Evolutionary conservation across 2,329 filamentous ascomycete species (phyloP), one percentile per base, ranked within the genome.

Genomic region (Penicillium sp.): DNA sequence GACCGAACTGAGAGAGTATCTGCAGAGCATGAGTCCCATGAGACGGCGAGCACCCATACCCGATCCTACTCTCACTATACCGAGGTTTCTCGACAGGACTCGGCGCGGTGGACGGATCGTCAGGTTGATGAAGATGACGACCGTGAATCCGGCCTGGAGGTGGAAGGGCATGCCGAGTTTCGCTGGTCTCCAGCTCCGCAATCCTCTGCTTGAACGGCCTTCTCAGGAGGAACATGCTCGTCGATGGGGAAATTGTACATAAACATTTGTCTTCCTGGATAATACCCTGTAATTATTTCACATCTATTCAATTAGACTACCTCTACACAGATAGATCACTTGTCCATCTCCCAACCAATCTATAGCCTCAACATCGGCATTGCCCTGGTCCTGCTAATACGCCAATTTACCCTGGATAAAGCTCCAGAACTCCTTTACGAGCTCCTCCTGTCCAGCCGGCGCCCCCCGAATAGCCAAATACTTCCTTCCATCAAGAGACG

Each of bases 71-170:
- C 56, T 13, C 50, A 60, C n/a, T 51, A 56, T 35, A 55, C 60
- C 2, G 62, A 58, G 10, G 61, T 72, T 27, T 60, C 70, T 24
- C 66, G 70, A 27, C 66, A 69, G 49, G 87, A 89, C 65, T 87
- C 85, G 3, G 78, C 83, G 55, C 82, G 81, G 4, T 90, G 88
- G 88, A 89, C 85, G 70, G 87, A 90, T 50, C 78, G 82, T 11
- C 86, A 89, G 70, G 88, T 86, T 78, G 78, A 78, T 10, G 80
- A 76, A 27, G 77, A 80, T 50, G 80, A 83, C 56, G 79, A 77
- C 50, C 78, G 80, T 52, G 73, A 77, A 33, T 75, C 65, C 10
- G 70, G 68, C 0, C 65, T 73, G 35, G 71, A 70, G 27, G 68
- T 65, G 35, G 69, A 69, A 2, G 59, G 55, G 14, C 55, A 63